These are phyloP conservation scores for Colletotrichum nymphaeae DNA, from an alignment of 2,329 filamentous ascomycete species.

Conservation along the genomic window DNA sequence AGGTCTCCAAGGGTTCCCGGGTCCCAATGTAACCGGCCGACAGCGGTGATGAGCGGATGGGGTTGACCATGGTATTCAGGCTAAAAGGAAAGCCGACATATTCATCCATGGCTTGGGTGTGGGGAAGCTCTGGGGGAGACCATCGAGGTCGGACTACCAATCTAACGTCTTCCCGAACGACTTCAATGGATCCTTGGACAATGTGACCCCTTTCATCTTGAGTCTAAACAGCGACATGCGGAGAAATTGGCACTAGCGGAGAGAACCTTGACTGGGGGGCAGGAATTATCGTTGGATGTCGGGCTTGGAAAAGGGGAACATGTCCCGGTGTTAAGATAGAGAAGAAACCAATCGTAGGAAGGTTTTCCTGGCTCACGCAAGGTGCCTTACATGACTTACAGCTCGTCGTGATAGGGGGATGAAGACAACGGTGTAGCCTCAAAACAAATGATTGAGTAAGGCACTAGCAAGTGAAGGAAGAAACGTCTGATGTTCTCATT, in stretches of 20 bases:
- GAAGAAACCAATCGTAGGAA: neutral
- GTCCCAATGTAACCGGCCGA: neutral
- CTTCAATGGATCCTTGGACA: slow-evolving; percentile 5
- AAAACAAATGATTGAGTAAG: neutral
- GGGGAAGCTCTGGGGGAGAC: neutral
- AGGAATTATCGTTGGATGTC: neutral
- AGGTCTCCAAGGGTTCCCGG: neutral
- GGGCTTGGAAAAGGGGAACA: neutral
- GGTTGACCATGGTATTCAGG: slow-evolving; percentile 24
- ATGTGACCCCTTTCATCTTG: slow-evolving; percentile 20
- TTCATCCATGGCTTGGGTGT: slow-evolving; percentile 27
- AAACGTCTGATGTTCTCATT: neutral
- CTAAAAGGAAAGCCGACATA: slow-evolving; percentile 23
- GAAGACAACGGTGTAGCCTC: neutral
- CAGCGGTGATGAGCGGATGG: slow-evolving; percentile 3
- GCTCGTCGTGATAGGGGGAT: neutral
- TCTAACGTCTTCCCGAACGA: neutral
- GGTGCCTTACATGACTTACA: neutral
- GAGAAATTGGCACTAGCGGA: slow-evolving; percentile 19
- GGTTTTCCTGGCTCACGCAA: neutral
- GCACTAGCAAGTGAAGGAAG: neutral
- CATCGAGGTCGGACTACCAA: neutral
- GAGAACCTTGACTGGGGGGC: neutral
- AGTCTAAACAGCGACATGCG: slow-evolving; percentile 27
- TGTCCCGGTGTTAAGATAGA: neutral